Percentiles rank a stretch among this genome's conserved stretches.
Conservation (phyloP, 2,329 filamentous ascomycete genomes). For the Alternaria arbusti region DNA sequence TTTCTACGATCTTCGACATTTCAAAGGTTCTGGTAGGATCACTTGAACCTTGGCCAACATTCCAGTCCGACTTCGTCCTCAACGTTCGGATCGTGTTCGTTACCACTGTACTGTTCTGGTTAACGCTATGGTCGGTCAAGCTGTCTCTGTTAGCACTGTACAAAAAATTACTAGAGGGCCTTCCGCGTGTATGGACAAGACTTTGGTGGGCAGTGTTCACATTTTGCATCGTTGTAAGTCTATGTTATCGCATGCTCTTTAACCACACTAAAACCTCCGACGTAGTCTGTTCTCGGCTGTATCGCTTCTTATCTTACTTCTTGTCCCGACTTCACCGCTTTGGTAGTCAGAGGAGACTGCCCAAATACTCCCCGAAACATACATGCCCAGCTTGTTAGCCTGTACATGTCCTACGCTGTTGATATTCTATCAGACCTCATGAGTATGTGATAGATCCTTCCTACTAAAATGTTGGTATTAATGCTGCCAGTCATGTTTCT, state of each 20-base stretch:
- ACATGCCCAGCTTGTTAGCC: slow-evolving; percentile 35
- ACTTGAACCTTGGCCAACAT: slow-evolving; percentile 28
- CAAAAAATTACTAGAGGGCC: slow-evolving; percentile 42
- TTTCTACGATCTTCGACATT: slow-evolving; percentile 39
- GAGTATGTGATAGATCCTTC: slow-evolving; percentile 22
- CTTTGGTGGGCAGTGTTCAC: slow-evolving; percentile 47
- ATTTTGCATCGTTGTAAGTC: slow-evolving; percentile 43
- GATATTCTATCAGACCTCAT: slow-evolving; percentile 46
- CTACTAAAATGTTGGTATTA: not conserved
- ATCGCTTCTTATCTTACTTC: slow-evolving; percentile 26
- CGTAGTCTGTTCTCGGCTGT: slow-evolving; percentile 45
- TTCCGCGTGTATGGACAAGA: slow-evolving; percentile 32
- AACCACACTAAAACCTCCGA: not conserved
- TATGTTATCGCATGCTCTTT: not conserved
- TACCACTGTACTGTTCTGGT: slow-evolving; percentile 47
- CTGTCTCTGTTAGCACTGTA: slow-evolving; percentile 50
- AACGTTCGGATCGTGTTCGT: slow-evolving; percentile 49
- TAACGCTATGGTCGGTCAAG: slow-evolving; percentile 50
- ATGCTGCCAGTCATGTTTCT: slow-evolving; percentile 44
- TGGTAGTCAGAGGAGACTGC: slow-evolving; percentile 43
- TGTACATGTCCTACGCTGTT: slow-evolving; percentile 43
- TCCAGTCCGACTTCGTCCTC: slow-evolving; percentile 36
- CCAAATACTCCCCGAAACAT: slow-evolving; percentile 29
- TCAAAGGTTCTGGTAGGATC: slow-evolving; percentile 26
- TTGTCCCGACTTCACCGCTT: slow-evolving; percentile 42